Conservation (phyloP, 1,139 yeast genomes). For the Diutina scorzettiae region DNA sequence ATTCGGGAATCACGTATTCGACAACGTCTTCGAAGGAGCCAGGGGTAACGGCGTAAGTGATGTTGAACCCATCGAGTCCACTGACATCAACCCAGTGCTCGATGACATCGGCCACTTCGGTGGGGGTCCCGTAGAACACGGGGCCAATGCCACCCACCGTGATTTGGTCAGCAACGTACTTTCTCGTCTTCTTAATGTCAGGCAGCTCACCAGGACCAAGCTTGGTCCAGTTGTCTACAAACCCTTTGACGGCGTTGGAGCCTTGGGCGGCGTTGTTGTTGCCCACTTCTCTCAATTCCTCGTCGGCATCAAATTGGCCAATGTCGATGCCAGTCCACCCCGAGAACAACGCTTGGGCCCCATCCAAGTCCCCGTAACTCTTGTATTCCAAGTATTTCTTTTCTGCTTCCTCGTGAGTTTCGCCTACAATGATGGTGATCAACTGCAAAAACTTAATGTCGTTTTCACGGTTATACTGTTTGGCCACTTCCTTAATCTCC, state of each 20-base stretch:
- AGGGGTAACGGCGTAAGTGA: conserved; percentile 20
- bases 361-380: conserved; percentile 24
- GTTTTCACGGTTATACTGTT: conserved; percentile 21
- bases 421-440: conserved; percentile 22
- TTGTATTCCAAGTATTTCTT: conserved; percentile 19
- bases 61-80: conserved; percentile 24
- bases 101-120: conserved; percentile 18
- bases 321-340: conserved; percentile 29
- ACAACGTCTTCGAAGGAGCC: conserved; percentile 22
- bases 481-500: conserved; percentile 19
- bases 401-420: conserved; percentile 24
- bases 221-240: conserved; percentile 22
- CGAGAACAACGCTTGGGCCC: conserved; percentile 26
- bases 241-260: conserved; percentile 19
- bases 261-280: not conserved
- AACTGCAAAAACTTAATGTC: conserved; percentile 24
- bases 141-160: conserved; percentile 22
- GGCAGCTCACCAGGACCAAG: conserved; percentile 17
- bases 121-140: conserved; percentile 16
- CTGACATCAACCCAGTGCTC: conserved; percentile 21
- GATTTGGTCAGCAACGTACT: conserved; percentile 17
- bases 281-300: conserved; percentile 18
- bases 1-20: conserved; percentile 21
- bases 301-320: conserved; percentile 17
- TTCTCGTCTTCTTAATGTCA: conserved; percentile 17